phyloP scores from a whole-genome alignment of 1,284 basidiomycete genomes.

The Austroboletus novae-zelandiae region DNA sequence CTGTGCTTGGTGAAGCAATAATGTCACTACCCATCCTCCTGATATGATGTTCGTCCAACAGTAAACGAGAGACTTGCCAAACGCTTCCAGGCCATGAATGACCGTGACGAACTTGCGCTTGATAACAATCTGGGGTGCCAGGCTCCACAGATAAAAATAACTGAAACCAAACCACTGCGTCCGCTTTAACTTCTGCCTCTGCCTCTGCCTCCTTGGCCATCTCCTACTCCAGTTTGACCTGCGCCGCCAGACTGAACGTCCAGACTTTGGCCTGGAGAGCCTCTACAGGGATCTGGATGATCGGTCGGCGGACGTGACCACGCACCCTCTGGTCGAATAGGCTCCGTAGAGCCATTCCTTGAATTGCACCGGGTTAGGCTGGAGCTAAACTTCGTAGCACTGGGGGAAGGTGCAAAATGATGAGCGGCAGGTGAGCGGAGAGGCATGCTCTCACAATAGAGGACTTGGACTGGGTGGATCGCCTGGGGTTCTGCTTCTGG shows the following conservation, averaged over 20 bases:
- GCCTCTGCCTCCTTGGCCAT: slow-evolving; percentile 86
- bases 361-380: slow-evolving; percentile 68
- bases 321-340: slow-evolving; percentile 74
- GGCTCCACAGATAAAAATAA: neutral
- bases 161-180: slow-evolving; percentile 51
- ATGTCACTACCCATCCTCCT: too few relatives aligned
- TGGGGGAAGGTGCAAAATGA: slow-evolving; percentile 87
- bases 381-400: slow-evolving; percentile 93
- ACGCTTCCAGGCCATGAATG: slow-evolving; percentile 84
- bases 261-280: slow-evolving; percentile 82
- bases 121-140: slow-evolving; percentile 76
- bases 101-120: slow-evolving; percentile 91
- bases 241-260: slow-evolving; percentile 81
- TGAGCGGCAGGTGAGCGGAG: neutral
- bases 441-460: slow-evolving; percentile 61
- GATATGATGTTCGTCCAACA: neutral
- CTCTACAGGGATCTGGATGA: slow-evolving; percentile 42
- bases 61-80: slow-evolving; percentile 45
- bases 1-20: too few relatives aligned
- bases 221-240: slow-evolving; percentile 84
- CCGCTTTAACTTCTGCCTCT: slow-evolving; percentile 55
- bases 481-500: slow-evolving; percentile 39
- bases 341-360: slow-evolving; percentile 82
- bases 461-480: slow-evolving; percentile 46
- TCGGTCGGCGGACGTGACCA: neutral